Base-by-base conservation (phyloP, 768 basidiomycete genomes). In the Termitomyces heimii region DNA sequence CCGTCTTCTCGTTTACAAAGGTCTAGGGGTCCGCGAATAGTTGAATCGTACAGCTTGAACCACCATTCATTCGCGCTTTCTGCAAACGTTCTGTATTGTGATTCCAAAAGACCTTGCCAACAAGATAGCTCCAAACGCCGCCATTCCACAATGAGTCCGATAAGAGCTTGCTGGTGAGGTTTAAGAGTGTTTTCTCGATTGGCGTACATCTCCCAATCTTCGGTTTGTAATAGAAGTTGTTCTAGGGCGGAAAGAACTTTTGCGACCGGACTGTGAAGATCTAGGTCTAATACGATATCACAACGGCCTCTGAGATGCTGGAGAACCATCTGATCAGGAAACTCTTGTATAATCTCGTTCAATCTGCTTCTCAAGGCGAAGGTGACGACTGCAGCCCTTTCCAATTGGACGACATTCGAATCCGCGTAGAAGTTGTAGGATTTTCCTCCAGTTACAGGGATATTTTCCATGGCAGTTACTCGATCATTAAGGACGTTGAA, bases 241-340 rank as follows among this genome's bases (percentile, higher is more conserved):
- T 99, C 97, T 43, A 98, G 67, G 5, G 86, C 84, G 0, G 91
- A 80, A 32, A 99, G 77, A 13, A 95, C 71, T 66, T 86, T 89
- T 5, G 96, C 93, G 9, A 97, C 74, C 0, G 97, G 86, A 61
- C 84, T 85, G 37, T 79, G 74, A 20, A 90, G 71, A 49, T 80
- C 75, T 22, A 94, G 73, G 0, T 72, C 66, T 42, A 94, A 73
- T 57, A 94, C 78, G 8, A 75, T 69, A 40, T 87, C 78, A 64
- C 89, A 94, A 32, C 88, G 86, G 55, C 80, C 81, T 35, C 77
- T 75, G 35, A 99, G 79, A 67, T 96, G 86, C 29, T 88, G 89
- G n/a, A 97, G 77, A 9, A 98, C 92, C 88, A 95, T 94, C 69
- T 99, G 97, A 61, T 98, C 96, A 0, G 97, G 96, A 94, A 94